phyloP scores from a whole-genome alignment of 129 eudicot species.

The Chrysanthemum lavandulifolium region DNA sequence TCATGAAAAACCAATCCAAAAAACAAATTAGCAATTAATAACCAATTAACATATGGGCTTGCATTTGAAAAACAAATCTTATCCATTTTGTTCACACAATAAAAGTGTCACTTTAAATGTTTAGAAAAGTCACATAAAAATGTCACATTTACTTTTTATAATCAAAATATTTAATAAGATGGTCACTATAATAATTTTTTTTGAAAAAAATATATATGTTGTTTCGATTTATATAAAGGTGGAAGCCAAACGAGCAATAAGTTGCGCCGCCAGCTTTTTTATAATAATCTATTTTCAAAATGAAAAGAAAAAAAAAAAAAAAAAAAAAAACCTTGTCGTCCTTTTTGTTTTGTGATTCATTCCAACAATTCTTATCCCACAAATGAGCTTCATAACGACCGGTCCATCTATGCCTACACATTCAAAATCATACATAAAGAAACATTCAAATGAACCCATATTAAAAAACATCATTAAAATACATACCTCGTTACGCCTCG shows the following conservation, averaged over 20 bases:
- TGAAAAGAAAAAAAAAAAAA: neutral
- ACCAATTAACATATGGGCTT: neutral
- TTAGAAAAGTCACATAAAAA: too few relatives aligned
- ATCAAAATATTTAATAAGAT: too few relatives aligned
- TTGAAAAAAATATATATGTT: too few relatives aligned
- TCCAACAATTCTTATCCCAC: slow-evolving; percentile 96
- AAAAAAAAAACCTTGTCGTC: slow-evolving; percentile 72
- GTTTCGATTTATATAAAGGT: too few relatives aligned
- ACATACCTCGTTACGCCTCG: slow-evolving; percentile 74
- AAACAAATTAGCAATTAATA: slow-evolving; percentile 8
- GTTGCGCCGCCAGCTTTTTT: too few relatives aligned
- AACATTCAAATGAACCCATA: neutral
- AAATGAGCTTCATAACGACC: slow-evolving; percentile 97
- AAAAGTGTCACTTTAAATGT: too few relatives aligned
- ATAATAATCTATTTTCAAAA: too few relatives aligned
- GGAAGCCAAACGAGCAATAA: too few relatives aligned
- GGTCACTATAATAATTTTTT: too few relatives aligned
- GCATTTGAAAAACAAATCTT: too few relatives aligned
- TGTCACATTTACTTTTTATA: too few relatives aligned
- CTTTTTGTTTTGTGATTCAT: slow-evolving; percentile 77
- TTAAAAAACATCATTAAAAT: neutral
- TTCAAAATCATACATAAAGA: neutral
- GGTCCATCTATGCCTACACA: slow-evolving; percentile 85
- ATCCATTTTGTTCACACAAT: too few relatives aligned
- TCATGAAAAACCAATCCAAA: slow-evolving; percentile 14